Conservation (phyloP, 1,139 yeast genomes). For the Scheffersomyces quercinus region DNA sequence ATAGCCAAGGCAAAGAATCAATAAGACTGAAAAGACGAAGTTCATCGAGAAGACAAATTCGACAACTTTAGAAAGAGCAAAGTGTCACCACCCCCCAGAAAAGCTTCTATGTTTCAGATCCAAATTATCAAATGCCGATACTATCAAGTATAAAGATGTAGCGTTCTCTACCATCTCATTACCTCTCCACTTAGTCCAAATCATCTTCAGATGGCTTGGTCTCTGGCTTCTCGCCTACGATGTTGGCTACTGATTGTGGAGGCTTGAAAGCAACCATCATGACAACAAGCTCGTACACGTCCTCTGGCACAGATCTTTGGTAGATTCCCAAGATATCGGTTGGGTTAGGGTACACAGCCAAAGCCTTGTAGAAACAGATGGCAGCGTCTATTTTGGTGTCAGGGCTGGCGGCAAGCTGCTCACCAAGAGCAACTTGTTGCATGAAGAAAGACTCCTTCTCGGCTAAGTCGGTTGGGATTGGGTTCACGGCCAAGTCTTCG, state of each 20-base stretch:
- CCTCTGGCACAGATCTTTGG: slow-evolving; percentile 83
- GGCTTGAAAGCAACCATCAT: slow-evolving; percentile 90
- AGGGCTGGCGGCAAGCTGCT: slow-evolving; percentile 60
- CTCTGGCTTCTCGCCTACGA: slow-evolving; percentile 43
- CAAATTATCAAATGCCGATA: too few relatives aligned
- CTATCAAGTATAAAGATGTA: too few relatives aligned
- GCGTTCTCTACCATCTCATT: too few relatives aligned
- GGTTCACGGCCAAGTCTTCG: slow-evolving; percentile 65
- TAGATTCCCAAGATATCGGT: slow-evolving; percentile 85
- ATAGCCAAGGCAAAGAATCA: too few relatives aligned
- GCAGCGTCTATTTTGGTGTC: slow-evolving; percentile 77
- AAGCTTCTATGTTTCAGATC: too few relatives aligned
- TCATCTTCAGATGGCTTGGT: slow-evolving; percentile 37
- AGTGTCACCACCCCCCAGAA: too few relatives aligned
- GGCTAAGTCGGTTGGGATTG: slow-evolving; percentile 69
- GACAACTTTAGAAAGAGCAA: too few relatives aligned
- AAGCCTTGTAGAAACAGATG: slow-evolving; percentile 89
- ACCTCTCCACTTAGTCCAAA: slow-evolving; percentile 29
- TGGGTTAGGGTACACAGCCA: slow-evolving; percentile 92
- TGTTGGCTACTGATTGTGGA: slow-evolving; percentile 75
- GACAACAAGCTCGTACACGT: slow-evolving; percentile 77
- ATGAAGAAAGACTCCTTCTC: slow-evolving; percentile 79
- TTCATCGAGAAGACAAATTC: too few relatives aligned
- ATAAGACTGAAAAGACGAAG: too few relatives aligned
- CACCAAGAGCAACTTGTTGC: slow-evolving; percentile 83